Evolutionary conservation across 2,329 filamentous ascomycete genomes (phyloP).

Genomic region (Epicoccum nigrum): DNA sequence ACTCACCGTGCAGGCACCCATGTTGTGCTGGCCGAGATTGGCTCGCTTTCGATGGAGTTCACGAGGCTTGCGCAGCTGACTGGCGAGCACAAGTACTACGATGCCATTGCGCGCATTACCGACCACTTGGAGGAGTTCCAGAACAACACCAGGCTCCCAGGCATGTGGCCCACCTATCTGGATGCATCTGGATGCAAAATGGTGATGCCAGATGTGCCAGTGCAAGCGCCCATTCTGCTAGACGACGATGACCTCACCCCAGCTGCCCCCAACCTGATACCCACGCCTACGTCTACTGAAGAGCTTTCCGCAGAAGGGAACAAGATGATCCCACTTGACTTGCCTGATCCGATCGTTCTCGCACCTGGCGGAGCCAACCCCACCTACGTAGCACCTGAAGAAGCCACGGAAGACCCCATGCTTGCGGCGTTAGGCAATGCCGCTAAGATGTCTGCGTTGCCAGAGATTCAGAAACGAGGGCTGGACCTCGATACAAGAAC

Average conservation of each 20-base stretch:
- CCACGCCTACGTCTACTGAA: no score
- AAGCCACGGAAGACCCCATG: conserved; percentile 14
- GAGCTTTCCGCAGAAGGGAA: conserved; percentile 29
- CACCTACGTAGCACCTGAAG: conserved; percentile 17
- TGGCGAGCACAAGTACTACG: conserved; percentile 55
- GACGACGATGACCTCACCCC: background rate
- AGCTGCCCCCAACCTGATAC: no score
- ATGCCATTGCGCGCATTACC: conserved; percentile 55
- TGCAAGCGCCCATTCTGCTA: conserved; percentile 29
- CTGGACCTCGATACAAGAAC: conserved; percentile 29
- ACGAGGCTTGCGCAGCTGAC: conserved; percentile 56
- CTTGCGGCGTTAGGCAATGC: conserved; percentile 13
- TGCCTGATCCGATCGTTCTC: conserved; percentile 39
- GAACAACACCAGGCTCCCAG: conserved; percentile 53
- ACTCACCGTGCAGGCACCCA: conserved; percentile 49
- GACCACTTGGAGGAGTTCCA: conserved; percentile 52
- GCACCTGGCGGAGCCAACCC: conserved; percentile 25
- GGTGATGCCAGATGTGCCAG: conserved; percentile 30
- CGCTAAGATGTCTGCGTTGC: conserved; percentile 21
- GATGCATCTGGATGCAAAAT: conserved; percentile 50
- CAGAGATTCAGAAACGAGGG: conserved; percentile 28
- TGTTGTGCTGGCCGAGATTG: conserved; percentile 56
- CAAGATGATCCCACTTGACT: conserved; percentile 41
- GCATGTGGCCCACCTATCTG: conserved; percentile 57
- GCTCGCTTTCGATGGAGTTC: conserved; percentile 57